A percentile compares a stretch with the other conserved stretches of the same genome.
Evolutionary conservation across 352 stramenopile species (phyloP).

Genomic region (Pythium dissotocum): DNA sequence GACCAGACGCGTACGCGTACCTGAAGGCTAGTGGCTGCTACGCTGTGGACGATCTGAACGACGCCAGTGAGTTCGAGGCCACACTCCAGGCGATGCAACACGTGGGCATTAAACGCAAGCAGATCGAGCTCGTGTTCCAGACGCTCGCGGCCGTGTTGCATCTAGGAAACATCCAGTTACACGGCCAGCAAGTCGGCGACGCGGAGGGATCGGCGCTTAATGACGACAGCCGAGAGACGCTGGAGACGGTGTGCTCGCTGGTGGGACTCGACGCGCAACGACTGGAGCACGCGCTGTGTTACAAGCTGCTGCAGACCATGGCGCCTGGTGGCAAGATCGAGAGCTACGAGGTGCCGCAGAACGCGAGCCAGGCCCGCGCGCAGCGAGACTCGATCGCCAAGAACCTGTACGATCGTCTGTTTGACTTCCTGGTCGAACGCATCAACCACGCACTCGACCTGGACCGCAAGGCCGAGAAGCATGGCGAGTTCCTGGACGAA

Average conservation of each 20-base stretch:
- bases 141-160: conserved; percentile 79
- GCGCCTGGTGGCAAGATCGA: conserved; percentile 80
- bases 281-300: conserved; percentile 77
- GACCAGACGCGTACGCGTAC: conserved; percentile 84
- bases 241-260: conserved; percentile 67
- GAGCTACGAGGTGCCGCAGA: conserved; percentile 87
- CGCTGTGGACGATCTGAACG: conserved; percentile 89
- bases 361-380: conserved; percentile 84
- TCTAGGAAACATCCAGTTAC: conserved; percentile 78
- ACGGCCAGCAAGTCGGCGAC: conserved; percentile 59
- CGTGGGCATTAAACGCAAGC: conserved; percentile 87
- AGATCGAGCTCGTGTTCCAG: conserved; percentile 88
- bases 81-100: conserved; percentile 88
- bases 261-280: conserved; percentile 62
- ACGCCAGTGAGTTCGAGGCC: conserved; percentile 88
- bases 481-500: conserved; percentile 73
- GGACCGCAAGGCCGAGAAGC: conserved; percentile 81
- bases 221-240: conserved; percentile 38
- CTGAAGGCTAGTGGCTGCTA: conserved; percentile 89
- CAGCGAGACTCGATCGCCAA: conserved; percentile 96
- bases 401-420: conserved; percentile 95
- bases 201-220: conserved; percentile 66
- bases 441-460: conserved; percentile 87
- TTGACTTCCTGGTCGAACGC: conserved; percentile 96
- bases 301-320: conserved; percentile 88